A percentile compares a stretch with the other conserved stretches of the same genome.
phyloP scores from a whole-genome alignment of 2,329 filamentous ascomycete species.

The Trichocomaceae sp. region DNA sequence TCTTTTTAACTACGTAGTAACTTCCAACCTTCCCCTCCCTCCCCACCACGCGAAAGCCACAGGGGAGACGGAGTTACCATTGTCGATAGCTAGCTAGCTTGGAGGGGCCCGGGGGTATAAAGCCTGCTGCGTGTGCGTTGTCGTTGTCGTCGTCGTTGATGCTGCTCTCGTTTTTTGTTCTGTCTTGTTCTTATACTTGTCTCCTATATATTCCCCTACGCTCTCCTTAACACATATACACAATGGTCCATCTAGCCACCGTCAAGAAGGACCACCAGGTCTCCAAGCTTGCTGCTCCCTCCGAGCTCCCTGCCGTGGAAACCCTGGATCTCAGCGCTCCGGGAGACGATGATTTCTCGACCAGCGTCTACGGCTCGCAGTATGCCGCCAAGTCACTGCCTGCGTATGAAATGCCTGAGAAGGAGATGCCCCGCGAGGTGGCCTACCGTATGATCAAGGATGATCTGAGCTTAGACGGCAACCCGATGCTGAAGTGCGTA shows the following conservation, averaged over 20 bases:
- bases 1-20: too few species aligned
- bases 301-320: constrained; percentile 37
- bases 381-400: constrained; percentile 79
- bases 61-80: too few species aligned
- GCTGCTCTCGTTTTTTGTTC: neutral
- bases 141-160: too few species aligned
- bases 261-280: constrained; percentile 35
- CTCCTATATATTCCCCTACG: neutral
- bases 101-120: neutral
- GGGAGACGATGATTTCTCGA: constrained; percentile 51
- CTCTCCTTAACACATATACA: constrained; percentile 4
- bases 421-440: constrained; percentile 82
- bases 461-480: constrained; percentile 83
- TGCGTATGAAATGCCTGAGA: constrained; percentile 76
- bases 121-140: neutral
- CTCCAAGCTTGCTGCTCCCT: constrained; percentile 22
- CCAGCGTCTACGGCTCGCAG: constrained; percentile 79
- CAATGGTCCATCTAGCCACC: constrained; percentile 39
- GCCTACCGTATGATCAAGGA: constrained; percentile 98
- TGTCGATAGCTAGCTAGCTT: too few species aligned
- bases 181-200: neutral
- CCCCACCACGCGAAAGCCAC: too few species aligned
- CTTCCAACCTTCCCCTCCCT: too few species aligned
- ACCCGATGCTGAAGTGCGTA: constrained; percentile 65
- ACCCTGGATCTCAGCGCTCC: constrained; percentile 41